phyloP scores from a whole-genome alignment of 2,329 filamentous ascomycete species.

The Talaromyces sp. region DNA sequence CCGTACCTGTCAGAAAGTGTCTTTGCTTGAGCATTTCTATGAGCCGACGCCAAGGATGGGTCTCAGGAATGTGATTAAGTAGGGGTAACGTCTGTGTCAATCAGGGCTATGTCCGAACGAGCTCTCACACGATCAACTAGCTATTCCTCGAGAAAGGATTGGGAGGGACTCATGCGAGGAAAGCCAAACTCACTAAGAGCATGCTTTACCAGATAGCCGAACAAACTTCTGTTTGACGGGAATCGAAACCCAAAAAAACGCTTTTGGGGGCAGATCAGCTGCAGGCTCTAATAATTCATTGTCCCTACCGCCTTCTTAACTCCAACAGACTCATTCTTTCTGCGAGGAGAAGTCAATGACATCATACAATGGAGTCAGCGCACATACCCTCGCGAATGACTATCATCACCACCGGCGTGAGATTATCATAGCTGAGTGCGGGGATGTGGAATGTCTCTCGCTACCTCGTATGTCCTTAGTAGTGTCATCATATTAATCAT shows the following conservation, averaged over 20 bases:
- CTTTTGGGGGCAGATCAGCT: neutral
- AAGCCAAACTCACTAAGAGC: too few relatives aligned
- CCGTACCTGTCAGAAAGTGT: too few relatives aligned
- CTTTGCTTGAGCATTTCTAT: too few relatives aligned
- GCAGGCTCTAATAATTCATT: neutral
- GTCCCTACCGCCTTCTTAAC: neutral
- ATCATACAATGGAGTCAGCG: neutral
- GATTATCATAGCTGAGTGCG: neutral
- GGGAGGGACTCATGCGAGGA: too few relatives aligned
- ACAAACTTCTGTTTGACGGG: neutral
- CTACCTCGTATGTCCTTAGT: too few relatives aligned
- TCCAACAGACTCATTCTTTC: too few relatives aligned
- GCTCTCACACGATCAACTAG: too few relatives aligned
- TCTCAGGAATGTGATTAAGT: too few relatives aligned
- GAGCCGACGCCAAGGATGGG: too few relatives aligned
- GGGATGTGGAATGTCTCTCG: neutral
- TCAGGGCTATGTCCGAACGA: too few relatives aligned
- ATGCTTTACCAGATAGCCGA: neutral
- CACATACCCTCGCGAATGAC: neutral
- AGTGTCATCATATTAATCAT: neutral
- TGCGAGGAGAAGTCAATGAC: neutral
- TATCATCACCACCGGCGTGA: neutral
- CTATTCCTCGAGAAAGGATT: too few relatives aligned
- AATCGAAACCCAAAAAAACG: neutral
- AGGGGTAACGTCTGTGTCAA: too few relatives aligned